A percentile compares a stretch with the other conserved stretches of the same genome.
Conservation (phyloP, 2,329 filamentous ascomycete genomes). For the Cylindrodendrum hubeiense region DNA sequence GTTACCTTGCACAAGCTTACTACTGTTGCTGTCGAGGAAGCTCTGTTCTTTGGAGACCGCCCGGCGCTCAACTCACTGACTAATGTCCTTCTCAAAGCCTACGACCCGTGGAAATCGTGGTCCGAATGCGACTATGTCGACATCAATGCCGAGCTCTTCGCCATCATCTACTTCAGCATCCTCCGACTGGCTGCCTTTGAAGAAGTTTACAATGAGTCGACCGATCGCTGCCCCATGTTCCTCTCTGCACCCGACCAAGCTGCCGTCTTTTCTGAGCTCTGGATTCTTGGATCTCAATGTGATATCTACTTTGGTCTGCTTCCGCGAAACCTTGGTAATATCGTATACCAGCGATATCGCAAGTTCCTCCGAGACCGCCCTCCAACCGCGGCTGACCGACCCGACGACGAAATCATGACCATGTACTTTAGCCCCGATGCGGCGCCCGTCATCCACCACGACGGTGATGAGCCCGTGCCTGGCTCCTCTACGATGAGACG, state of each 20-base stretch:
- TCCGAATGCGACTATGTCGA: constrained; percentile 25
- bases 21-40: constrained; percentile 7
- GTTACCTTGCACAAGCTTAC: constrained; percentile 16
- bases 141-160: constrained; percentile 31
- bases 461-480: background rate
- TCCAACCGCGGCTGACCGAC: constrained; percentile 28
- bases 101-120: constrained; percentile 19
- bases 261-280: constrained; percentile 36
- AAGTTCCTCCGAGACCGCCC: constrained; percentile 23
- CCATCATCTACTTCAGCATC: constrained; percentile 30
- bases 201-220: constrained; percentile 34
- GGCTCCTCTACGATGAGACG: constrained; percentile 1
- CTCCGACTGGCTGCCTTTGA: constrained; percentile 31
- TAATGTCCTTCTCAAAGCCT: background rate
- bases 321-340: constrained; percentile 29
- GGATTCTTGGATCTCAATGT: constrained; percentile 35
- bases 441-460: background rate
- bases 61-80: constrained; percentile 13
- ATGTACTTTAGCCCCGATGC: constrained; percentile 35
- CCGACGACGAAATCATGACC: constrained; percentile 36
- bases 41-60: constrained; percentile 26
- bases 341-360: constrained; percentile 28
- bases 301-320: constrained; percentile 35
- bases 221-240: constrained; percentile 35
- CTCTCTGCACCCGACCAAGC: constrained; percentile 35